phyloP scores from a whole-genome alignment of 83 land plant genomes.

The Larix sibirica region DNA sequence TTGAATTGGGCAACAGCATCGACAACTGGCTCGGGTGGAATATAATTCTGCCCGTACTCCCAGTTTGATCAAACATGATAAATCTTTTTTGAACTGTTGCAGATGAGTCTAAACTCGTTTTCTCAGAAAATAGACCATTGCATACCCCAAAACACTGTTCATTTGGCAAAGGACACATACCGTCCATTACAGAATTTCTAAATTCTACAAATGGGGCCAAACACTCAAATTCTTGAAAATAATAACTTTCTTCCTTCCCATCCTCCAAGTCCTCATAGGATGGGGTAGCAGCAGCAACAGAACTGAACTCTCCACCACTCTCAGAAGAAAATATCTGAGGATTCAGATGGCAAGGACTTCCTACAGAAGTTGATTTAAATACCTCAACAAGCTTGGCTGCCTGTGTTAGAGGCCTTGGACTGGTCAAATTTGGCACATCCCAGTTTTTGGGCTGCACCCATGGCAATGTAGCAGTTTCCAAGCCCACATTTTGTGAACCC shows the following conservation, averaged over 20 bases:
- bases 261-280: not conserved
- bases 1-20: not conserved
- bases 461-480: not conserved
- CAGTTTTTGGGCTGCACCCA: not conserved
- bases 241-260: not conserved
- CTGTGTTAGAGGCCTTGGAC: not conserved
- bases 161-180: not conserved
- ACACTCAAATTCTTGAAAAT: not conserved
- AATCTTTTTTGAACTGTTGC: conserved; percentile 30
- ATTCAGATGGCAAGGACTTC: not conserved
- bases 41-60: conserved; percentile 38
- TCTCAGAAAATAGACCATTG: not conserved
- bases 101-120: not conserved
- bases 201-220: not conserved
- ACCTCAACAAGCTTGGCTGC: not conserved
- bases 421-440: not conserved
- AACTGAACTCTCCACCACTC: not conserved
- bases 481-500: not conserved
- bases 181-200: not conserved
- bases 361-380: not conserved
- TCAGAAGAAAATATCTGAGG: not conserved
- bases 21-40: conserved; percentile 27
- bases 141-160: not conserved
- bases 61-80: conserved; percentile 57
- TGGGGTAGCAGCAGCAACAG: not conserved